Evolutionary conservation across 2,329 filamentous ascomycete genomes (phyloP), one percentile per base, ranked within the genome.

Genomic region (Venturia effusa): DNA sequence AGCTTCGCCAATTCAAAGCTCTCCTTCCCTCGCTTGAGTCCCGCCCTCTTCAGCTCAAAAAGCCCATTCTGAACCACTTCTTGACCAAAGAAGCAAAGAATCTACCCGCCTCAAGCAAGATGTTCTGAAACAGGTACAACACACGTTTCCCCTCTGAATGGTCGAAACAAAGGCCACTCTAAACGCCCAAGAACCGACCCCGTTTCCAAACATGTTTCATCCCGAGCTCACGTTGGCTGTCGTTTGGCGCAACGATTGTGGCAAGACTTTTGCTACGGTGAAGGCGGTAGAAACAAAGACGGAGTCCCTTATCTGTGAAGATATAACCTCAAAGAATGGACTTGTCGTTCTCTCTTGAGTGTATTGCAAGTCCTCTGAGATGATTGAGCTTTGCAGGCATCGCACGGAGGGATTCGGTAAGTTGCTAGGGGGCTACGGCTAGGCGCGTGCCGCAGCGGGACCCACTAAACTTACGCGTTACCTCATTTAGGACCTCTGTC

Each of bases 151-250:
- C 19, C 11, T 11, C 27, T 34, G 15, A 57, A 57, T 51, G 45
- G 45, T 10, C 10, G 10, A 19, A 57, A 34, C 27, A 17, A 37
- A 57, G 27, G 8, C 2, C 3, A 34, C 11, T 17, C 51, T 34
- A 57, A 57, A 57, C 51, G 51, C 51, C 51, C 51, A 57, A 34
- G 51, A 57, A 34, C 1, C 6, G 1, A 19, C 3, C 27, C 30
- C 51, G 30, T 57, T 34, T n/a, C 24, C 51, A 30, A 13, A 55
- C 11, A 57, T 57, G 51, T 57, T 57, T 57, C 51, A 57, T 57
- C 30, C 51, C 51, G 51, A 34, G 51, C 15, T 57, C 30, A 57
- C 15, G 27, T 22, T 45, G 17, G 43, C n/a, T n/a, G 43, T 19
- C 43, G 6, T 57, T 57, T 51, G 45, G 45, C 45, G 24, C 22